A percentile compares a stretch with the other conserved stretches of the same genome.
Conservation (phyloP, 1,284 basidiomycete species). For the Fomitopsis pinicola region DNA sequence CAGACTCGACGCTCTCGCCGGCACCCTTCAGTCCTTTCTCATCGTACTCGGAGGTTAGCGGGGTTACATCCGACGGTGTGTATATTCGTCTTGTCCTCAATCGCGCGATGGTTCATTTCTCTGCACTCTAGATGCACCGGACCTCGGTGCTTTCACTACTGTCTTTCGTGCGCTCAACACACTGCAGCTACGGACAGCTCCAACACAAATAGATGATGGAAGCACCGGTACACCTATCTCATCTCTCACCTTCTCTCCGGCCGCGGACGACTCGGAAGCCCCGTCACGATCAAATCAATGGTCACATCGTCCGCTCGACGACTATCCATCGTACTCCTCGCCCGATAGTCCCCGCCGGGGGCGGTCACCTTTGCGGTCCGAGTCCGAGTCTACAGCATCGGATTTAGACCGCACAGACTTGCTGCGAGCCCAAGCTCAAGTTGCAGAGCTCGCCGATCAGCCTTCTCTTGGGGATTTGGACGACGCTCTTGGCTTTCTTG, state of each 20-base stretch:
- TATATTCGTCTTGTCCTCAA: constrained; percentile 7
- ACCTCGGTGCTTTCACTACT: constrained; percentile 69
- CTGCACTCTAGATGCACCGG: constrained; percentile 52
- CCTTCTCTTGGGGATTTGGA: constrained; percentile 64
- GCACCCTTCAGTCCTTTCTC: constrained; percentile 50
- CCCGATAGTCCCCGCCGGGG: constrained; percentile 23
- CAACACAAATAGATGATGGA: constrained; percentile 10
- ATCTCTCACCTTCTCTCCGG: constrained; percentile 29
- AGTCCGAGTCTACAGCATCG: constrained; percentile 26
- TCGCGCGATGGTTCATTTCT: background rate
- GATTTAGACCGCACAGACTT: constrained; percentile 15
- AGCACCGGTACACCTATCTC: constrained; percentile 28
- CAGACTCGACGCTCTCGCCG: constrained; percentile 38
- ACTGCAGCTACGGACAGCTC: constrained; percentile 37
- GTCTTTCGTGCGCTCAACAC: constrained; percentile 67
- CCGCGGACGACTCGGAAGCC: constrained; percentile 39
- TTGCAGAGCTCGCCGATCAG: constrained; percentile 25
- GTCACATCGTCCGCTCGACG: constrained; percentile 58
- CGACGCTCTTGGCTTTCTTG: constrained; percentile 61
- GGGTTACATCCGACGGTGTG: constrained; percentile 66
- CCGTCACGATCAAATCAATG: constrained; percentile 57
- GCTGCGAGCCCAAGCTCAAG: constrained; percentile 17
- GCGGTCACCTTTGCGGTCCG: constrained; percentile 22
- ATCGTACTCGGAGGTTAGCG: constrained; percentile 44
- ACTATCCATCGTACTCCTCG: constrained; percentile 41